Percentiles rank a stretch among this genome's conserved stretches.
phyloP scores from a whole-genome alignment of 208 protist genomes.

The Leishmania mexicana region DNA sequence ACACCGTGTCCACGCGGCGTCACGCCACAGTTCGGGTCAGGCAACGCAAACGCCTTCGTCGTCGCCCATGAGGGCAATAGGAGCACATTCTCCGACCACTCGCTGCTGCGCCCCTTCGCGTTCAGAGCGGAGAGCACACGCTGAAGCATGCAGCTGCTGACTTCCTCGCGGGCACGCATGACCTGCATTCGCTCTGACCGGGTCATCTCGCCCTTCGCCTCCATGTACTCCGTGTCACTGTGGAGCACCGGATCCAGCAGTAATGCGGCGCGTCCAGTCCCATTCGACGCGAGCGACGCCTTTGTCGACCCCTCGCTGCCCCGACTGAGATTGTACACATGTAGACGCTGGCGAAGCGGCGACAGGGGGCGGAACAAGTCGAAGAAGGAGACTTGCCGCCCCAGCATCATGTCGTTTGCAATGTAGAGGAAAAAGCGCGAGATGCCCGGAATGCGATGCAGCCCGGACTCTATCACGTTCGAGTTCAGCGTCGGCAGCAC shows the following conservation, averaged over 20 bases:
- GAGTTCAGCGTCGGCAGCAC: slow-evolving; percentile 50
- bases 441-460: slow-evolving; percentile 46
- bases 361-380: slow-evolving; percentile 54
- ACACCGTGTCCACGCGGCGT: slow-evolving; percentile 19
- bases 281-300: background rate
- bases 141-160: slow-evolving; percentile 18
- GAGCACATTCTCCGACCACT: background rate
- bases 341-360: slow-evolving; percentile 9
- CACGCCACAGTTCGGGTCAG: slow-evolving; percentile 3
- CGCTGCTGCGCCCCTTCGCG: no score
- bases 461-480: slow-evolving; percentile 37
- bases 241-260: slow-evolving; percentile 35
- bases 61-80: slow-evolving; percentile 16
- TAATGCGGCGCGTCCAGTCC: background rate
- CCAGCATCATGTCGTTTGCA: slow-evolving; percentile 60
- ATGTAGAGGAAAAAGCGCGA: slow-evolving; percentile 55
- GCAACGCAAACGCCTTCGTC: slow-evolving; percentile 15
- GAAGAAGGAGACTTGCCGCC: slow-evolving; percentile 41
- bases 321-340: background rate
- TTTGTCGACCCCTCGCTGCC: background rate
- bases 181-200: background rate
- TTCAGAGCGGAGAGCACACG: background rate
- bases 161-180: slow-evolving; percentile 1
- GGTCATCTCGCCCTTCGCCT: background rate
- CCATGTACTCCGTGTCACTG: slow-evolving; percentile 10